Evolutionary conservation across 495 filamentous ascomycete genomes (phyloP).

Genomic region (Neurospora sp.): DNA sequence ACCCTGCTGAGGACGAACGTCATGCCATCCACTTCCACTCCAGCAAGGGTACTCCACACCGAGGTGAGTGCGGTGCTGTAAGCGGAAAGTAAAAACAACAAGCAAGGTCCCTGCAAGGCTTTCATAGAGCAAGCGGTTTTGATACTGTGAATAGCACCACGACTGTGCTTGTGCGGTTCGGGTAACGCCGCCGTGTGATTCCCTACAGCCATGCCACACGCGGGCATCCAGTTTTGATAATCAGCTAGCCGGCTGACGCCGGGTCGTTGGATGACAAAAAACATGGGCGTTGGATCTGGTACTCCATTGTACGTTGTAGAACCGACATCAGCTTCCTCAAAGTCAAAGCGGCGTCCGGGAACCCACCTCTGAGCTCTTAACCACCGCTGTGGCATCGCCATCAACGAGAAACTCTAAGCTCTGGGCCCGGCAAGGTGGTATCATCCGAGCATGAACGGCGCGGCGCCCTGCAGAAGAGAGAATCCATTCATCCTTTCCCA

Average conservation of each 20-base stretch:
- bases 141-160: not conserved
- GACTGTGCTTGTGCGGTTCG: not conserved
- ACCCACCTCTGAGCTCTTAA: not conserved
- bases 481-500: not conserved
- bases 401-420: not conserved
- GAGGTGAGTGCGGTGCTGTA: not conserved
- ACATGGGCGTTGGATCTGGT: not conserved
- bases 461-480: not conserved
- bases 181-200: not conserved
- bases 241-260: not conserved
- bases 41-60: not conserved
- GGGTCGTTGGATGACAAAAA: not conserved
- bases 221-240: not conserved
- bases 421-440: not conserved
- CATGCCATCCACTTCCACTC: not conserved
- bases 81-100: not conserved
- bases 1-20: not conserved
- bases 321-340: not conserved
- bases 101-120: not conserved
- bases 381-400: not conserved
- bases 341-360: not conserved
- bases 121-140: not conserved
- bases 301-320: not conserved
- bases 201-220: not conserved
- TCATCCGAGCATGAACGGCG: not conserved